phyloP scores from a whole-genome alignment of 768 basidiomycete genomes.

The Pholiota molesta region DNA sequence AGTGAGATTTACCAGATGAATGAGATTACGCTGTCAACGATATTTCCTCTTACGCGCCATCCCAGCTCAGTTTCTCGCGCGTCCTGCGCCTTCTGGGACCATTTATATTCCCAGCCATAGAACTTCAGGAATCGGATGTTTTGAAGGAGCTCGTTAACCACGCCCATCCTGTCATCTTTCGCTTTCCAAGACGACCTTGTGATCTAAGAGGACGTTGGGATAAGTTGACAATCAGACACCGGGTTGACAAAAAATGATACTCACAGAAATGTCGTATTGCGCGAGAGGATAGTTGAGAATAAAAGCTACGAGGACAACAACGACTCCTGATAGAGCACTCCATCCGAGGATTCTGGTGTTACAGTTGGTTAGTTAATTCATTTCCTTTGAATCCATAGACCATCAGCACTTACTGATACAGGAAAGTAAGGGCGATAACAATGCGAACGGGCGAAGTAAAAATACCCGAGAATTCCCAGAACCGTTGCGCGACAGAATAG shows the following conservation, averaged over 20 bases:
- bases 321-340: constrained; percentile 74
- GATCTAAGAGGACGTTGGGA: constrained; percentile 37
- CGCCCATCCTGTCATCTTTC: constrained; percentile 67
- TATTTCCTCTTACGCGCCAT: constrained; percentile 69
- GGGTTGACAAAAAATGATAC: constrained; percentile 23
- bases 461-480: constrained; percentile 74
- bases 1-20: constrained; percentile 60
- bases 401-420: constrained; percentile 59
- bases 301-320: constrained; percentile 63
- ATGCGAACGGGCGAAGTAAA: constrained; percentile 66
- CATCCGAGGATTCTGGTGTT: constrained; percentile 68
- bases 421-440: constrained; percentile 66
- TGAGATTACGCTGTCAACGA: constrained; percentile 59
- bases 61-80: constrained; percentile 64
- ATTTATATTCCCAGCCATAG: constrained; percentile 75
- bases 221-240: constrained; percentile 4
- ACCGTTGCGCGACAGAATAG: constrained; percentile 70
- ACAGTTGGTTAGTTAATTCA: constrained; percentile 5
- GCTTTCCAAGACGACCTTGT: constrained; percentile 62
- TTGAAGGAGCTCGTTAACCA: constrained; percentile 77
- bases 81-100: constrained; percentile 55
- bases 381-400: neutral
- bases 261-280: constrained; percentile 63
- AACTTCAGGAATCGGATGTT: constrained; percentile 75
- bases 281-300: constrained; percentile 70